Evolutionary conservation across 306 rosid species (phyloP).

Genomic region (Medicago lupulina): DNA sequence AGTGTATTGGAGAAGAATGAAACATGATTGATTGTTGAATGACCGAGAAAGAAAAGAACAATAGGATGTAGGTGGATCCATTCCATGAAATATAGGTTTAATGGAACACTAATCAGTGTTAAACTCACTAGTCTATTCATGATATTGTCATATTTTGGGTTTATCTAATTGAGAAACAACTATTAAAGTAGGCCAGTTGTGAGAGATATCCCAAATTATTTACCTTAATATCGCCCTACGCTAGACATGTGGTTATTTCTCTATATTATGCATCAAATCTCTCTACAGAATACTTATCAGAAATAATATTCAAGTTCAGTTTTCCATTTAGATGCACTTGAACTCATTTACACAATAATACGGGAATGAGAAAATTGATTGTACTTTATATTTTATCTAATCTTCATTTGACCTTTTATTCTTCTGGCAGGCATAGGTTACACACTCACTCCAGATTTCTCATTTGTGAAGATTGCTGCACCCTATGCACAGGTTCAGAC

Average conservation of each 20-base stretch:
- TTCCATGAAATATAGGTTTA: too few species aligned
- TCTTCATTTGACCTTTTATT: slow-evolving; percentile 15
- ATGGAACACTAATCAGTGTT: too few species aligned
- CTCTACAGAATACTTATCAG: not conserved
- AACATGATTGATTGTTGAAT: too few species aligned
- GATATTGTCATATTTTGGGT: too few species aligned
- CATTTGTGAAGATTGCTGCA: slow-evolving; percentile 92
- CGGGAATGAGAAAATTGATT: not conserved
- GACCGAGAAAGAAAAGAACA: too few species aligned
- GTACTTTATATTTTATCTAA: not conserved
- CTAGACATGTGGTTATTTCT: not conserved
- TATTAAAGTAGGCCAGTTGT: too few species aligned
- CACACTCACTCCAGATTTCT: slow-evolving; percentile 77
- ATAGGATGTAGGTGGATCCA: too few species aligned
- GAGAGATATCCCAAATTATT: not conserved
- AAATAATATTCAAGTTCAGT: not conserved
- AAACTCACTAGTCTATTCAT: too few species aligned
- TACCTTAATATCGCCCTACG: not conserved
- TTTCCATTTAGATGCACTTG: not conserved
- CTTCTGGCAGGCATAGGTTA: slow-evolving; percentile 76
- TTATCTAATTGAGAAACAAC: too few species aligned
- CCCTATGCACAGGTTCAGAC: slow-evolving; percentile 90
- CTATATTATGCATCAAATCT: not conserved
- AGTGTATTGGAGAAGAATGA: too few species aligned
- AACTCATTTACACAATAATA: not conserved